Base-by-base conservation (phyloP, 2,329 filamentous ascomycete species). In the Erysiphe pulchra region DNA sequence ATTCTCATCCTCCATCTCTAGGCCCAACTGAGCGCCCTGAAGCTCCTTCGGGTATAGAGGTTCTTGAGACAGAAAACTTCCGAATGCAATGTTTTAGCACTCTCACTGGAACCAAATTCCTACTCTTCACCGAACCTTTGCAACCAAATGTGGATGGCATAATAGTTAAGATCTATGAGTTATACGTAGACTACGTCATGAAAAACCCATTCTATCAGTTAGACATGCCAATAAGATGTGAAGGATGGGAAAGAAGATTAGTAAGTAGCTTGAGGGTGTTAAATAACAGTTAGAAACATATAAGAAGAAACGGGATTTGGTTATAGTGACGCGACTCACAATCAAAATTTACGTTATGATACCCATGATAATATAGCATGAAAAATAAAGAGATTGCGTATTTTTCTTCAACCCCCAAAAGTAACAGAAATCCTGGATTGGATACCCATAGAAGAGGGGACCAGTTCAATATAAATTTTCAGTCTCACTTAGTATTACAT, bases 201-300 rank as follows among this genome's bases (percentile, higher is more conserved):
- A 98, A 95, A 69, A 98, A 98, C 61, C 90, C 90, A 1, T 98
- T 98, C 59, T 95, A 95, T 64, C 86, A 90, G 57, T 69, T 93
- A 47, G 90, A 98, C 65, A 98, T 95, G 86, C 90, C 90, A 7
- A 75, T 98, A 46, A 71, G 90, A 50, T 93, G 90, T 63, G 90
- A 95, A 58, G 80, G 84, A 54, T 98, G 94, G 65, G 90, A 98
- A 61, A 70, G 86, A 54, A 83, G 83, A 61, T 61, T 94, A 51
- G 71, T 73, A 52, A 81, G 77, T 34, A 92, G 86, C 62, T 74
- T 93, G 55, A 75, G 83, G 58, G 72, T 75, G 58, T 69, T 77
- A 54, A 79, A 78, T 57, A 75, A 67, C 50, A 61, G 53, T 50
- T 53, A 18, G 34, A 17, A n/a, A 24, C 20, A 24, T 6, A 24